Base-by-base conservation (phyloP, 306 rosid species). In the Prosopis cineraria region DNA sequence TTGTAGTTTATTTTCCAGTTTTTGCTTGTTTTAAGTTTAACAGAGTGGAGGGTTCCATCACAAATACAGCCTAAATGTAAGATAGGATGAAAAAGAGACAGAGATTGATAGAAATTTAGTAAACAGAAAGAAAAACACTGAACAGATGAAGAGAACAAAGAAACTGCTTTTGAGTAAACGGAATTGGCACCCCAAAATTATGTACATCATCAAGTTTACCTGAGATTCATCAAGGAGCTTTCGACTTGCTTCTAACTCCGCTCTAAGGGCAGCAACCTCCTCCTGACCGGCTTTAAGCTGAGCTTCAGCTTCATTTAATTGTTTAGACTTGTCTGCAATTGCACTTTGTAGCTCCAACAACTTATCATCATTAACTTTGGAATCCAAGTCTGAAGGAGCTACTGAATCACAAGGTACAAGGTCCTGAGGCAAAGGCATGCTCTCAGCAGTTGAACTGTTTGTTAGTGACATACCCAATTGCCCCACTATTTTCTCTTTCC, bases 161-260 rank as follows among this genome's bases (percentile, higher is more conserved):
- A 45, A 75, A 60, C 22, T 33, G 30, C 34, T 11, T 29, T 37
- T 31, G 16, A 48, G 33, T 60, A 68, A 78, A 66, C 31, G 36
- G 66, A 84, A 25, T 50, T 24, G 56, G 53, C 66, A 62, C 66
- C 52, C 60, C 17, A 53, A 52, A 81, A 37, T 20, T 24, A 13
- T 24, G 41, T 64, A 55, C 60, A n/a, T n/a, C n/a, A 68, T 77
- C 55, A 68, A 33, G 44, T 72, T 34, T 87, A 96, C 99, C 98
- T 96, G 98, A 81, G 99, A 96, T 87, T 96, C 99, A 83, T 93
- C 94, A 70, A 91, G 96, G 78, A 96, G 94, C 82, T 86, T 91
- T 83, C 79, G 82, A 74, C 86, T 91, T n/a, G 90, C 86, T 75
- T 96, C 99, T 84, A 88, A 76, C 60, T 96, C 99, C 83, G 84